Evolutionary conservation across 768 basidiomycete genomes (phyloP).

Genomic region (Russula sp.): DNA sequence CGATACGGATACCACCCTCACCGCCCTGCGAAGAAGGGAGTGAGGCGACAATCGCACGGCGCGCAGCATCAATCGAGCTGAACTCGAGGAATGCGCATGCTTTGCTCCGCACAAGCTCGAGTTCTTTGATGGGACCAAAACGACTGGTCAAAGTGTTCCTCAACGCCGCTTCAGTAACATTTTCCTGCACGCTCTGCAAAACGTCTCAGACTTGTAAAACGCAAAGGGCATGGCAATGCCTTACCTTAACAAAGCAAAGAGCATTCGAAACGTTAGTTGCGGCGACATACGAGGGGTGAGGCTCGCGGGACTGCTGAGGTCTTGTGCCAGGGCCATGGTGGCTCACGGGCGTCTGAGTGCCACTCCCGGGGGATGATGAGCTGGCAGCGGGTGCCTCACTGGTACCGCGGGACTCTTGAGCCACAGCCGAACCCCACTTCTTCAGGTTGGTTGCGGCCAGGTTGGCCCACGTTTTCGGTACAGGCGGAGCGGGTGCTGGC

Average conservation of each 20-base stretch:
- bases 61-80: slow-evolving; percentile 66
- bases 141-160: slow-evolving; percentile 45
- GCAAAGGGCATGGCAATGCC: slow-evolving; percentile 18
- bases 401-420: slow-evolving; percentile 70
- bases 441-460: slow-evolving; percentile 77
- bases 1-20: slow-evolving; percentile 82
- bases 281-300: slow-evolving; percentile 46
- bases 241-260: slow-evolving; percentile 90
- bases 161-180: slow-evolving; percentile 49
- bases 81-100: slow-evolving; percentile 97
- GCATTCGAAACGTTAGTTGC: slow-evolving; percentile 60
- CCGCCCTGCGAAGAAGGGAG: slow-evolving; percentile 67
- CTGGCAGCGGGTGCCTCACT: slow-evolving; percentile 51
- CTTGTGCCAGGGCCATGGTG: slow-evolving; percentile 31
- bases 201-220: slow-evolving; percentile 6
- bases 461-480: slow-evolving; percentile 86
- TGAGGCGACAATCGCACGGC: slow-evolving; percentile 74
- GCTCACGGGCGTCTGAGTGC: slow-evolving; percentile 33
- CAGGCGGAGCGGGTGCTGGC: slow-evolving; percentile 39
- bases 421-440: slow-evolving; percentile 82
- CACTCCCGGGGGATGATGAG: slow-evolving; percentile 40
- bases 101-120: slow-evolving; percentile 83
- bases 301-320: slow-evolving; percentile 36
- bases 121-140: slow-evolving; percentile 79
- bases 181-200: slow-evolving; percentile 63